Conservation (phyloP, 192 early-diverging fungal genomes). For the Haplosporangium gracile region DNA sequence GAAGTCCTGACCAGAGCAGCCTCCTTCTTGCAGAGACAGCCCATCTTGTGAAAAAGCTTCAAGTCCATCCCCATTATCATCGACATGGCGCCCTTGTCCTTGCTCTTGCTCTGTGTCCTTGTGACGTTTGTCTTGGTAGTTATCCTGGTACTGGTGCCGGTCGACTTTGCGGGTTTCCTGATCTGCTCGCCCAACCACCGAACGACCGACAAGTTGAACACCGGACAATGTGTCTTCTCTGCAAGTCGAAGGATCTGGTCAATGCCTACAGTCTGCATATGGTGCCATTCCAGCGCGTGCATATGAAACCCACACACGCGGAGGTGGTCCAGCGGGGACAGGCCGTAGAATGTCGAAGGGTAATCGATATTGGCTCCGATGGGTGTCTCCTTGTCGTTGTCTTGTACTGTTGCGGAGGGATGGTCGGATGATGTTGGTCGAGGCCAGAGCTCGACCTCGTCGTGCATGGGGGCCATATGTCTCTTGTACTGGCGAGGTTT, state of each 20-base stretch:
- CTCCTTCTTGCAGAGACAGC: background rate
- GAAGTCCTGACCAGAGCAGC: background rate
- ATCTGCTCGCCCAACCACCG: slow-evolving; percentile 26
- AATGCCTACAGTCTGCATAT: slow-evolving; percentile 7
- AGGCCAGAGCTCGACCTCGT: background rate
- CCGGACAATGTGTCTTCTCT: slow-evolving; percentile 19
- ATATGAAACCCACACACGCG: slow-evolving; percentile 53
- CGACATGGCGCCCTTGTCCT: background rate
- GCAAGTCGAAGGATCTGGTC: background rate
- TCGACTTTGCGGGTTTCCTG: background rate
- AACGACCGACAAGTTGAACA: slow-evolving; percentile 36
- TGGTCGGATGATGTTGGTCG: background rate
- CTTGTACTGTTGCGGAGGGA: background rate
- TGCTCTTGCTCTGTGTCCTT: background rate
- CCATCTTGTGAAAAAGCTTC: background rate
- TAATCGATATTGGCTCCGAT: background rate
- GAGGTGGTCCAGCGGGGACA: background rate
- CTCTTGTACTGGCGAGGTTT: background rate
- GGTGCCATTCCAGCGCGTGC: slow-evolving; percentile 50
- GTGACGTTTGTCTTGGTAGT: background rate
- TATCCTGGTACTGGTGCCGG: background rate
- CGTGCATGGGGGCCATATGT: background rate
- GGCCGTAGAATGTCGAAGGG: background rate
- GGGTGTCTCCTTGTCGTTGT: background rate
- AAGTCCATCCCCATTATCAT: background rate